Base-by-base conservation (phyloP, 169 alveolate genomes). In the Ichthyophthirius multifiliis region DNA sequence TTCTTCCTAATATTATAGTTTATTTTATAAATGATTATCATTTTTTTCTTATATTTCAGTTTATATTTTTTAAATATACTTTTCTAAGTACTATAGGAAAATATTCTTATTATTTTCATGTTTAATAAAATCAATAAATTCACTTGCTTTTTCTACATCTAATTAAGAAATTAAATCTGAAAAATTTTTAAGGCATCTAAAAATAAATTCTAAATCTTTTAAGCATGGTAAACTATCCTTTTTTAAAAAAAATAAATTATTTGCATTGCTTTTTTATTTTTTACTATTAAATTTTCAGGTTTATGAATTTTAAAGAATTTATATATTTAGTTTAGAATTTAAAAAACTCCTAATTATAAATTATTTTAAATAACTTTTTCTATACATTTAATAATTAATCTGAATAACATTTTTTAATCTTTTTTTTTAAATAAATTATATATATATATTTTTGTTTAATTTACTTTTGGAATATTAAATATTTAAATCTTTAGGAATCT, bases 211-310 rank as follows among this genome's bases (percentile, higher is more conserved):
- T 37, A 67, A 20, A 10, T 67, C 77, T 37, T 67, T 67, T 23
- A 67, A 18, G 13, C 62, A 34, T 9, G 35, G 39, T 4, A 67
- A 9, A 13, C 32, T 5, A 5, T 67, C 77, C 77, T 67, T 37
- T n/a, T 67, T n/a, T 67, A 18, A n/a, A 41, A 20, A 6, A 37
- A 16, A 16, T 4, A 31, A 67, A 16, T 13, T 16, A 4, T 1
- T 16, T 37, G 13, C n/a, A 16, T 16, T 37, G 32, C 13, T 55
- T 5, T n/a, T 13, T 13, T 55, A 55, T 37, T 37, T 15, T n/a
- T 37, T 81, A 81, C 86, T 12, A 71, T 55, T n/a, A 81, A 41
- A 71, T 81, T 81, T 73, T 81, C 86, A 27, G 86, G 86, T 27
- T 81, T 81, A 48, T 81, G 86, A 16, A 35, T 47, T 41, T 81